Conservation (phyloP, 129 eudicot species). For the Tagetes patula region DNA sequence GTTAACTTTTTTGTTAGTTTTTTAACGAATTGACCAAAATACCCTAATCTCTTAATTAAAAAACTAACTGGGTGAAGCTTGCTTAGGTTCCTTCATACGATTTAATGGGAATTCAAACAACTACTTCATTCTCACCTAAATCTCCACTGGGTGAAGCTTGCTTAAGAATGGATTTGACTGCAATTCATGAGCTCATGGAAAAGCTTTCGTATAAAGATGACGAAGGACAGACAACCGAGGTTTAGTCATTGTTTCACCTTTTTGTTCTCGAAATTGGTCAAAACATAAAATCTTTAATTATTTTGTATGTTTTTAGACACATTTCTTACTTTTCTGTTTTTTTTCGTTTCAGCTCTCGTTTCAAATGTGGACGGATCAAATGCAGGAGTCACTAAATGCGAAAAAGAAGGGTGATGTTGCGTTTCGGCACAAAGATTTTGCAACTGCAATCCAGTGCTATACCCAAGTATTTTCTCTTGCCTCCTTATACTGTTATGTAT, state of each 20-base stretch:
- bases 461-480: conserved; percentile 47
- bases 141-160: conserved; percentile 68
- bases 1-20: too few relatives aligned
- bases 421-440: conserved; percentile 56
- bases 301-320: background rate
- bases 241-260: conserved; percentile 8
- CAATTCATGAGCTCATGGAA: conserved; percentile 58
- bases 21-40: too few relatives aligned
- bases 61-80: too few relatives aligned
- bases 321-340: background rate
- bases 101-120: conserved; percentile 49
- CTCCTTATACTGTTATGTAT: background rate
- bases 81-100: conserved; percentile 55
- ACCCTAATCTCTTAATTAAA: too few relatives aligned
- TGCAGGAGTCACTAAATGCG: conserved; percentile 57
- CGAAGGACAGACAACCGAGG: conserved; percentile 64
- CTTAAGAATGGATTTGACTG: conserved; percentile 57
- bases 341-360: conserved; percentile 48
- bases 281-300: background rate
- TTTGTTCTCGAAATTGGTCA: background rate
- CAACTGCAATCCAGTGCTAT: conserved; percentile 54
- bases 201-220: conserved; percentile 54
- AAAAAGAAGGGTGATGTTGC: conserved; percentile 66
- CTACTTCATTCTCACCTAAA: conserved; percentile 47
- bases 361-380: conserved; percentile 70